Percentiles rank a stretch among this genome's conserved stretches.
phyloP scores from a whole-genome alignment of 148 eudicot genomes.

The Camellia sinensis region DNA sequence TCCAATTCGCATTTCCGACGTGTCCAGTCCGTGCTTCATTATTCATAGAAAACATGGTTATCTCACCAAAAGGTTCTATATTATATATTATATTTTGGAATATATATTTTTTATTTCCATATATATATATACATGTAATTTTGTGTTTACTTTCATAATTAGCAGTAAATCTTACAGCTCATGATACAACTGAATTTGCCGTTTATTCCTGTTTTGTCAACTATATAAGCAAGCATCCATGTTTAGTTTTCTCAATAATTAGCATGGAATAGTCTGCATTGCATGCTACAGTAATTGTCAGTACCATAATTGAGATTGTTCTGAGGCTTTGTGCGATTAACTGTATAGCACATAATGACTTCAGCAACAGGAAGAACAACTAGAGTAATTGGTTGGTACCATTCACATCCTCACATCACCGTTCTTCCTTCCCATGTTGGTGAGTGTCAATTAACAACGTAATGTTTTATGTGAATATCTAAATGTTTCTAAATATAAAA shows the following conservation, averaged over 20 bases:
- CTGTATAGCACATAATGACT: slow-evolving; percentile 82
- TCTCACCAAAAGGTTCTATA: background rate
- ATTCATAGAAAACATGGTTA: too few relatives aligned
- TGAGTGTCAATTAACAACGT: slow-evolving; percentile 31
- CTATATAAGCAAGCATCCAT: background rate
- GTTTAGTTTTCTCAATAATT: background rate
- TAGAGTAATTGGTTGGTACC: slow-evolving; percentile 99
- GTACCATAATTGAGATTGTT: background rate
- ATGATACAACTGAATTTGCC: too few relatives aligned
- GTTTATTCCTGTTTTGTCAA: background rate
- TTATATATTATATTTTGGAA: background rate
- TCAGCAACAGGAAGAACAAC: slow-evolving; percentile 75
- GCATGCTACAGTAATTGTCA: background rate
- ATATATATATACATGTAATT: too few relatives aligned
- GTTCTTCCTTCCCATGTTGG: slow-evolving; percentile 99
- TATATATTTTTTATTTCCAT: background rate
- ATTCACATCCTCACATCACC: slow-evolving; percentile 99
- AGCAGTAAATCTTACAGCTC: too few relatives aligned
- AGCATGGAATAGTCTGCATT: background rate
- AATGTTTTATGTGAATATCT: background rate
- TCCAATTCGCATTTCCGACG: too few relatives aligned
- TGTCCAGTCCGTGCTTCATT: too few relatives aligned
- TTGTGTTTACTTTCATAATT: too few relatives aligned
- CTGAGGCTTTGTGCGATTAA: slow-evolving; percentile 47
- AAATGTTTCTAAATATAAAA: background rate